These are phyloP conservation scores for Peronospora tabacina DNA, from an alignment of 352 stramenopile genomes.

Conservation along the genomic window DNA sequence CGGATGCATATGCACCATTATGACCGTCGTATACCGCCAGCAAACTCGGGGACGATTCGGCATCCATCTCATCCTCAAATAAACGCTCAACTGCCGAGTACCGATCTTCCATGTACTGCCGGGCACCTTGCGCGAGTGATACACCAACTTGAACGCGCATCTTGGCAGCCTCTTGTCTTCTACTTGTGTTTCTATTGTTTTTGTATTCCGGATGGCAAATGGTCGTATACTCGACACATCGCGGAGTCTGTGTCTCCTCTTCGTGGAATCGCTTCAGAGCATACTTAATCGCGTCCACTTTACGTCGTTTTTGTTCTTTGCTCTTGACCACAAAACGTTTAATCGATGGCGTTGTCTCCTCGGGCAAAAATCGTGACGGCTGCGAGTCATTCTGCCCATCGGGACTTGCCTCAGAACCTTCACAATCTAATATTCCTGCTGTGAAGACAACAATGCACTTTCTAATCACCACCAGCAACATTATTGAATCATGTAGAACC, in stretches of 20 bases:
- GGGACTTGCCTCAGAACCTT: conserved; percentile 26
- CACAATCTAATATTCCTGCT: conserved; percentile 23
- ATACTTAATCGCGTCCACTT: conserved; percentile 51
- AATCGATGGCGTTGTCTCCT: conserved; percentile 21
- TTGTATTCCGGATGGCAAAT: conserved; percentile 23
- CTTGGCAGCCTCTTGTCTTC: conserved; percentile 14
- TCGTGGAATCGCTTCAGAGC: conserved; percentile 50
- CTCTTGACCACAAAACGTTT: conserved; percentile 43
- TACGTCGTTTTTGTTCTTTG: conserved; percentile 48
- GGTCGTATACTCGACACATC: conserved; percentile 50
- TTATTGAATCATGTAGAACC: background rate
- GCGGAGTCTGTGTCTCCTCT: conserved; percentile 23
- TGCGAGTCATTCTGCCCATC: conserved; percentile 25
- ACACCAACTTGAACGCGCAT: conserved; percentile 49
- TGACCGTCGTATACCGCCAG: conserved; percentile 70
- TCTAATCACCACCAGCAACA: too few species aligned
- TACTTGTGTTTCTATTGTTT: conserved; percentile 14
- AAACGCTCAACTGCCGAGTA: conserved; percentile 58
- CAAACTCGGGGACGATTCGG: conserved; percentile 40
- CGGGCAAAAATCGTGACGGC: conserved; percentile 9
- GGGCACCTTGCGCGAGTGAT: conserved; percentile 48
- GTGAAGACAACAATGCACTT: background rate
- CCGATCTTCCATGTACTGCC: conserved; percentile 76
- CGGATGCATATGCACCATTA: conserved; percentile 62
- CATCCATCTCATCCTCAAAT: conserved; percentile 39